Percentiles rank a stretch among this genome's conserved stretches.
Conservation (phyloP, 495 filamentous ascomycete species). For the Daldinia vernicosa region DNA sequence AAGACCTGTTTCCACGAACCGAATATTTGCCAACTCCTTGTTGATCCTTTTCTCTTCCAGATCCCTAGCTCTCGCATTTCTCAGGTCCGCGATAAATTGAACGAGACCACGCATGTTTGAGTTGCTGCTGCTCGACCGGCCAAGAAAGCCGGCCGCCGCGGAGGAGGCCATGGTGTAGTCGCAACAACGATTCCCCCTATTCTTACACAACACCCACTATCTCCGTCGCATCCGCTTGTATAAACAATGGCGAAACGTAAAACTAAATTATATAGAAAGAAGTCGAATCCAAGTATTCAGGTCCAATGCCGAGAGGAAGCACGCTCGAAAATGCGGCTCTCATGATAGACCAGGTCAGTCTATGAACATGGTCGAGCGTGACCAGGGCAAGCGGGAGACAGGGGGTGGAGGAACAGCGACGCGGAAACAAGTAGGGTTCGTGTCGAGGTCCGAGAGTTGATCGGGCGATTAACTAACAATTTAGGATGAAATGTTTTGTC, state of each 20-base stretch:
- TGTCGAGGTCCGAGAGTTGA: not conserved
- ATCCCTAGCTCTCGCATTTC: constrained; percentile 94
- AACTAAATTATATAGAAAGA: constrained; percentile 31
- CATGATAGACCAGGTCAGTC: constrained; percentile 47
- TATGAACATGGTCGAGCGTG: constrained; percentile 43
- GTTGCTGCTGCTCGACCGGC: constrained; percentile 66
- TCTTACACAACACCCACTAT: constrained; percentile 29
- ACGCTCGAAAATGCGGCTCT: constrained; percentile 46
- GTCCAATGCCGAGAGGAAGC: constrained; percentile 41
- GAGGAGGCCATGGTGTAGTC: constrained; percentile 61
- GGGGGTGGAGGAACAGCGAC: constrained; percentile 11
- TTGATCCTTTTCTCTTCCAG: constrained; percentile 99
- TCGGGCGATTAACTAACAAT: constrained; percentile 8
- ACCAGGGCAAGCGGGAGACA: constrained; percentile 7
- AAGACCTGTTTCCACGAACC: constrained; percentile 55
- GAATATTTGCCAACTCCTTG: constrained; percentile 98
- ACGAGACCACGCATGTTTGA: constrained; percentile 88
- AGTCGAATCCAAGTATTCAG: constrained; percentile 16
- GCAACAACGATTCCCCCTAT: constrained; percentile 37
- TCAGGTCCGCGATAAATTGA: constrained; percentile 96
- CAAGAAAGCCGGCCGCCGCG: constrained; percentile 64
- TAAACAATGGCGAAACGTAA: constrained; percentile 10
- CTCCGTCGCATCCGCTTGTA: constrained; percentile 36
- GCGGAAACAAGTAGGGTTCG: constrained; percentile 12
- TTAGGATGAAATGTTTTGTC: constrained; percentile 9